These are phyloP conservation scores for Cercospora janseana DNA, from an alignment of 2,329 filamentous ascomycete species.

Conservation along the genomic window DNA sequence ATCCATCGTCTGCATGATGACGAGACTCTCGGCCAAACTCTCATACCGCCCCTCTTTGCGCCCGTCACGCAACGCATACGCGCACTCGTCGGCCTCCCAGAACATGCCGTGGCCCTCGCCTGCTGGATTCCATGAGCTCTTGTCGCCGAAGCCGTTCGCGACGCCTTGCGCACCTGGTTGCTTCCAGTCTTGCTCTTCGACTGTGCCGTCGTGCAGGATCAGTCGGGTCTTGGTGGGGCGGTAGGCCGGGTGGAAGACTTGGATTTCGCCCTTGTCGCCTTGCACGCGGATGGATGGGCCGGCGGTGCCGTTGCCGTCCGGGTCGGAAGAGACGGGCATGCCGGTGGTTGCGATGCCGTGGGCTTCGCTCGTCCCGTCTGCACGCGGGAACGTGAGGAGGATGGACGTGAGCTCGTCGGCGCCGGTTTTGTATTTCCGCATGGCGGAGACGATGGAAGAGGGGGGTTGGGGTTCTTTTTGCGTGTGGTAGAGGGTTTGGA, in stretches of 20 bases:
- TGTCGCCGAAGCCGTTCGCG: conserved; percentile 48
- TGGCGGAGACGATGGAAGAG: conserved; percentile 59
- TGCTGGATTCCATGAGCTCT: conserved; percentile 45
- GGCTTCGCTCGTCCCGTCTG: conserved; percentile 53
- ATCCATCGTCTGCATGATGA: conserved; percentile 82
- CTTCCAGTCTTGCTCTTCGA: conserved; percentile 49
- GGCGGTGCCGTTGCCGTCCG: conserved; percentile 58
- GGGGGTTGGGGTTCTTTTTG: conserved; percentile 67
- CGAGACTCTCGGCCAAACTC: conserved; percentile 72
- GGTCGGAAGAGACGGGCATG: conserved; percentile 61
- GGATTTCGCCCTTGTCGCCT: conserved; percentile 77
- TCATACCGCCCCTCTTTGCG: conserved; percentile 70
- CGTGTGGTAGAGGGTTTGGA: conserved; percentile 82
- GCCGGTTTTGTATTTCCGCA: conserved; percentile 71
- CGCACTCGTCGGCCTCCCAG: conserved; percentile 81
- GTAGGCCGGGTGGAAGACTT: conserved; percentile 71
- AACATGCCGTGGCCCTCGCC: conserved; percentile 78
- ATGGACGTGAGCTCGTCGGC: conserved; percentile 77
- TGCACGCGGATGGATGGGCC: conserved; percentile 74
- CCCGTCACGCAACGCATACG: conserved; percentile 71
- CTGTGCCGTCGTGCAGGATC: conserved; percentile 44
- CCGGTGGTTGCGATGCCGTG: conserved; percentile 66
- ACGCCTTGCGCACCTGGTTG: conserved; percentile 50
- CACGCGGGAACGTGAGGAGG: conserved; percentile 69
- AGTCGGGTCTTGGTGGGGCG: conserved; percentile 55